Base-by-base conservation (phyloP, 208 protist genomes). In the Porcisia deanei region DNA sequence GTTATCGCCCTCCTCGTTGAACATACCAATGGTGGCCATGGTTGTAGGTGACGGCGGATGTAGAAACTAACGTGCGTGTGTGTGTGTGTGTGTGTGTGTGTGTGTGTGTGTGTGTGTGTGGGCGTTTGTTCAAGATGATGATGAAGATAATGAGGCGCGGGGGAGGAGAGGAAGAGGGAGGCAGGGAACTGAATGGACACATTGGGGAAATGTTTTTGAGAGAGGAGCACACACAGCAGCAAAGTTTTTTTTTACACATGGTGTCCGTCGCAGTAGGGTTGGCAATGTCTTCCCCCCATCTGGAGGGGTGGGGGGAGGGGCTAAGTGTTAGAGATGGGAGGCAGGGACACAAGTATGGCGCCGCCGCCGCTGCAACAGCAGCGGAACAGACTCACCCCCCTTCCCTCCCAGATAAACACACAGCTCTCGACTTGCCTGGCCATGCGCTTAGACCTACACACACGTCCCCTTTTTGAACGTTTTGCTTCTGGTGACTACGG, bases 1-100 rank as follows among this genome's bases (percentile, higher is more conserved):
- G 71, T 93, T 96, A 65, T 91, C 82, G 66, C 92, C 94, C 79
- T 97, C 92, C 74, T 95, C 94, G 89, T 99, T 98, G 87, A 88
- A 87, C 39, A 85, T 95, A 81, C 93, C 93, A 73, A 97, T 96
- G 82, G 90, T 86, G 77, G 89, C 82, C 92, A 96, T 96, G 79
- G 69, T 74, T 86, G 78, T 49, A 25, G 6, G 18, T 2, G 30
- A 30, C 65, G 14, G 65, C n/a, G 22, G 65, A 70, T 57, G 65
- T 18, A n/a, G 53, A 70, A 30, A 22, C 47, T 52, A 52, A 0
- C 10, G 47, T 70, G 45, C 12, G 47, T 14, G 37, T 16, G 34
- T 3, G 30, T 5, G 16, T 25, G 14, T 37, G 66, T n/a, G 22
- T n/a, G 22, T 60, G 57, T 60, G 7, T 60, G 57, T 12, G 16